Base-by-base conservation (phyloP, 2,329 filamentous ascomycete species). In the Didymella arachidicola region DNA sequence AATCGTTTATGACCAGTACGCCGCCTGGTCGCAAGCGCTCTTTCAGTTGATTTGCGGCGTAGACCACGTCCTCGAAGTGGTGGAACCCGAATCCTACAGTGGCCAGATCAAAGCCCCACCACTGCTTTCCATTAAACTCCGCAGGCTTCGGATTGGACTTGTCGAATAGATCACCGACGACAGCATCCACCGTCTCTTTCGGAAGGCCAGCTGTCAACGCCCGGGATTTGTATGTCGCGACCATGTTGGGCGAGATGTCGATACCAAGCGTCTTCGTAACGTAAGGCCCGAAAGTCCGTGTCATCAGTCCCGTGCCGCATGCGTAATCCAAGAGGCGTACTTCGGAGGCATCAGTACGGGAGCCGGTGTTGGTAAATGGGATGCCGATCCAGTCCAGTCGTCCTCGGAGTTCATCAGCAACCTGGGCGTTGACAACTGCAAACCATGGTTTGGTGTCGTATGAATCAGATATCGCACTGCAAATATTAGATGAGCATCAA, bases 181-280 rank as follows among this genome's bases (percentile, higher is more conserved):
- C 59, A 29, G 73, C 74, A 16, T 63, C 58, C 36, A 76, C 69
- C 16, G 57, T 59, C 2, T 57, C 39, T 2, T 47, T 26, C 0
- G 65, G 46, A 3, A 76, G 36, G 7, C 64, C 64, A 10, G 67
- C 63, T 8, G 56, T 44, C 4, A 41, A 51, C 19, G 86, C 87
- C 26, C 83, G 81, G 11, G 78, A 76, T 71, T 92, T 93, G 79
- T 89, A 93, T 7, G 82, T 79, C 0, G 79, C 78, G 5, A 91
- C 83, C 90, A 93, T 93, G 60, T 86, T 86, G 61, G 87, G 82
- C 0, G 89, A 89, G 55, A 92, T 77, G 70, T 93, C 90, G 43
- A 93, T 82, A 41, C 89, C 90, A 16, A 88, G 77, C 46, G 86
- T 85, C 63, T 87, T 82, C 1, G 85, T 87, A 2, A 86, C 83